Evolutionary conservation across 2,329 filamentous ascomycete genomes (phyloP).

Genomic region (Ophidiomyces ophidiicola): DNA sequence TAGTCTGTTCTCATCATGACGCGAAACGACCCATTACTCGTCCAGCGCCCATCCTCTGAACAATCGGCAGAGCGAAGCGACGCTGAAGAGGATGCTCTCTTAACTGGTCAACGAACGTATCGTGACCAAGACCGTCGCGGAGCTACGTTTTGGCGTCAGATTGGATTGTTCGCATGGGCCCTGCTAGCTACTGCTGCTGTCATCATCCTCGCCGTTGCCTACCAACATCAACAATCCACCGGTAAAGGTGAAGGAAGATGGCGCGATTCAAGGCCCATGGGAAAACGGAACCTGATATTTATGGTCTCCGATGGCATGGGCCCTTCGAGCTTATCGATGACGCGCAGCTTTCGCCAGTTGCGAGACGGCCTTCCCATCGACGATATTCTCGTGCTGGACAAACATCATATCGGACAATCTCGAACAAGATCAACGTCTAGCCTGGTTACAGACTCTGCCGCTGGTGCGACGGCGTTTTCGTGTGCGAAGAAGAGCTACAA

Average conservation of each 20-base stretch:
- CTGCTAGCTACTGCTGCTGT: conserved; percentile 65
- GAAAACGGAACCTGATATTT: conserved; percentile 90
- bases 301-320: conserved; percentile 99
- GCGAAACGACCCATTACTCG: conserved; percentile 42
- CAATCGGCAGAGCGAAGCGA: conserved; percentile 44
- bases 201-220: conserved; percentile 67
- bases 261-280: conserved; percentile 36
- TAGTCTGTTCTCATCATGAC: conserved; percentile 21
- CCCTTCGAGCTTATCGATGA: conserved; percentile 76
- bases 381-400: conserved; percentile 68
- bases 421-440: conserved; percentile 74
- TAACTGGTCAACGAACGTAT: conserved; percentile 42
- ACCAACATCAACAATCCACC: conserved; percentile 46
- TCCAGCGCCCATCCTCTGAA: conserved; percentile 43
- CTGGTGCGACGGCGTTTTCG: conserved; percentile 93
- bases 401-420: conserved; percentile 80
- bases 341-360: conserved; percentile 73
- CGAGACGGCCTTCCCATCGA: conserved; percentile 58
- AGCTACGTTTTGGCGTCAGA: conserved; percentile 56
- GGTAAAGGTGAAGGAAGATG: conserved; percentile 22
- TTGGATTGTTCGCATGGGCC: conserved; percentile 71
- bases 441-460: conserved; percentile 86
- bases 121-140: conserved; percentile 26
- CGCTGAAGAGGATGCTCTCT: conserved; percentile 51
- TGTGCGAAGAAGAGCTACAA: conserved; percentile 94